Evolutionary conservation across 2,329 filamentous ascomycete genomes (phyloP).

Genomic region (Tympanopsis confertula): DNA sequence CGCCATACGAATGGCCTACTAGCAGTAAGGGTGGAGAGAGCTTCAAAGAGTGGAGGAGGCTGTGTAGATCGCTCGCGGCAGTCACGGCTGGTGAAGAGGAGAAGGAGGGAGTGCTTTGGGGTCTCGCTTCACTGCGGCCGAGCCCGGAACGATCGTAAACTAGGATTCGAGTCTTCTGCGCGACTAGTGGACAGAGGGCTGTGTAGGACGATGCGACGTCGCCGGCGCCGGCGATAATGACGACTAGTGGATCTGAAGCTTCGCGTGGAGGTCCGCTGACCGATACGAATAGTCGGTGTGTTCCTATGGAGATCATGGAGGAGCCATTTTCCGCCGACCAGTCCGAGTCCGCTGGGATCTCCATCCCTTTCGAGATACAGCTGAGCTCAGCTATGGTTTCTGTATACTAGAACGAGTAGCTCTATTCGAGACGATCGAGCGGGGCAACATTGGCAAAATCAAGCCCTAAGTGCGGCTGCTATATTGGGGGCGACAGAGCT

Average conservation of each 20-base stretch:
- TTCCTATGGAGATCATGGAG: constrained; percentile 16
- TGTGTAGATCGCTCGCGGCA: constrained; percentile 4
- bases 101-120: constrained; percentile 9
- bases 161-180: constrained; percentile 13
- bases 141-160: constrained; percentile 24
- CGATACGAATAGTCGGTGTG: constrained; percentile 16
- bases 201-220: constrained; percentile 18
- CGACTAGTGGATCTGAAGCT: constrained; percentile 13
- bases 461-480: too few species aligned
- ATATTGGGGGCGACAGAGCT: too few species aligned
- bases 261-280: constrained; percentile 12
- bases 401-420: too few species aligned
- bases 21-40: constrained; percentile 17
- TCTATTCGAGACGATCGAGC: too few species aligned
- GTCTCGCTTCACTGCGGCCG: constrained; percentile 16
- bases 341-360: too few species aligned
- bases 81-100: constrained; percentile 2
- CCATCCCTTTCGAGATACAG: too few species aligned
- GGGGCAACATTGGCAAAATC: too few species aligned
- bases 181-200: constrained; percentile 16
- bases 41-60: constrained; percentile 14
- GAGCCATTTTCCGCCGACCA: too few species aligned
- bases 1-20: constrained; percentile 25
- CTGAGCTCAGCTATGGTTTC: too few species aligned
- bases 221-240: constrained; percentile 21